Evolutionary conservation across 2,329 filamentous ascomycete genomes (phyloP).

Genomic region (Fusarium subglutinans): DNA sequence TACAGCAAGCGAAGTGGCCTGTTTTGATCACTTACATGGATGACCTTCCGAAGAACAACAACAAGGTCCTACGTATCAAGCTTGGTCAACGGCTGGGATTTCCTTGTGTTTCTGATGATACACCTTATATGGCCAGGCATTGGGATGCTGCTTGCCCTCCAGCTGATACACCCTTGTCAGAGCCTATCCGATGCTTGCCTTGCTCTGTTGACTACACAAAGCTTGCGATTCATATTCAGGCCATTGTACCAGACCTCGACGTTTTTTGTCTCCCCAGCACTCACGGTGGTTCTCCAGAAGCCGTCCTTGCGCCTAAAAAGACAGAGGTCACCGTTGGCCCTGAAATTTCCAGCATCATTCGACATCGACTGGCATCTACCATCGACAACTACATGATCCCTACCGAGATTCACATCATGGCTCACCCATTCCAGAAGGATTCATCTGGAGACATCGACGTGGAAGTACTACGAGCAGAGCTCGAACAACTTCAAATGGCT

Average conservation of each 20-base stretch:
- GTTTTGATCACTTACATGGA: not conserved
- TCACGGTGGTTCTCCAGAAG: not conserved
- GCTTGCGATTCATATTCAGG: not conserved
- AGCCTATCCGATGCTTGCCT: not conserved
- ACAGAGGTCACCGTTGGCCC: accelerated
- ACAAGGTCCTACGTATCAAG: constrained; percentile 1
- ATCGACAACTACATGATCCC: constrained; percentile 3
- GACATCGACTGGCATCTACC: accelerated
- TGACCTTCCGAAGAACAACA: constrained; percentile 13
- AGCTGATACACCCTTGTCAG: not conserved
- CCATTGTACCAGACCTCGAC: not conserved
- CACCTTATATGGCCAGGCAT: not conserved
- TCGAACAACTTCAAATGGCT: not conserved
- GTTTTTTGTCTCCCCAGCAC: not conserved
- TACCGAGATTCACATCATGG: not conserved
- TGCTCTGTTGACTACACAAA: not conserved
- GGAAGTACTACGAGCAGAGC: not conserved
- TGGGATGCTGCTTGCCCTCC: not conserved
- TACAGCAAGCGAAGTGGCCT: constrained; percentile 4
- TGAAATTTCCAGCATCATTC: not conserved
- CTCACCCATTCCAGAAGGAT: not conserved
- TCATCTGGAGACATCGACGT: not conserved
- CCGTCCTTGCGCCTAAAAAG: not conserved
- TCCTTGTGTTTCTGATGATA: not conserved
- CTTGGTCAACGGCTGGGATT: not conserved